Conservation (phyloP, 345 rosid species). For the Eucalyptus globulus region DNA sequence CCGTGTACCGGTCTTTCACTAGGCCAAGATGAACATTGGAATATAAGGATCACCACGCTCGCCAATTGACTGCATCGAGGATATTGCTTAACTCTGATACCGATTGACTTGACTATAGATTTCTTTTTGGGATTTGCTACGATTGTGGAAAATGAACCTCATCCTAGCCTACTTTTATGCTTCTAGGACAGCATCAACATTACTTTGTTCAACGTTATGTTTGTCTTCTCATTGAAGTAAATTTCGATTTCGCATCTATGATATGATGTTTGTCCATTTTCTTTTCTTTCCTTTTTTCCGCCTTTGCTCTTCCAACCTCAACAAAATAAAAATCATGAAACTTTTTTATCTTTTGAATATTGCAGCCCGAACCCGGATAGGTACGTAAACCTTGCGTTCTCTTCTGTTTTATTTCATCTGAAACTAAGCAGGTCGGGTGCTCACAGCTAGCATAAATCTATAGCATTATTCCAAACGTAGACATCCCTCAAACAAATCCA, state of each 20-base stretch:
- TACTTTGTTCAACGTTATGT: neutral
- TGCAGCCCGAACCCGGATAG: neutral
- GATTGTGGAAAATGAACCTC: neutral
- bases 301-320: neutral
- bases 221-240: neutral
- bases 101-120: neutral
- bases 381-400: neutral
- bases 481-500: neutral
- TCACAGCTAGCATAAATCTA: neutral
- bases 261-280: neutral
- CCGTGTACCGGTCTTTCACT: neutral
- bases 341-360: neutral
- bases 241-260: neutral
- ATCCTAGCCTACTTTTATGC: neutral
- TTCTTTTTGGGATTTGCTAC: neutral
- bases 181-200: neutral
- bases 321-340: neutral
- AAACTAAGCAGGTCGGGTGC: neutral
- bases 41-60: neutral
- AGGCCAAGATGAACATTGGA: neutral
- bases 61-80: neutral
- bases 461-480: neutral
- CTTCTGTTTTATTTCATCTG: neutral
- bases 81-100: neutral
- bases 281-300: neutral